Evolutionary conservation across 148 eudicot species (phyloP).

Genomic region (Bassia scoparia): DNA sequence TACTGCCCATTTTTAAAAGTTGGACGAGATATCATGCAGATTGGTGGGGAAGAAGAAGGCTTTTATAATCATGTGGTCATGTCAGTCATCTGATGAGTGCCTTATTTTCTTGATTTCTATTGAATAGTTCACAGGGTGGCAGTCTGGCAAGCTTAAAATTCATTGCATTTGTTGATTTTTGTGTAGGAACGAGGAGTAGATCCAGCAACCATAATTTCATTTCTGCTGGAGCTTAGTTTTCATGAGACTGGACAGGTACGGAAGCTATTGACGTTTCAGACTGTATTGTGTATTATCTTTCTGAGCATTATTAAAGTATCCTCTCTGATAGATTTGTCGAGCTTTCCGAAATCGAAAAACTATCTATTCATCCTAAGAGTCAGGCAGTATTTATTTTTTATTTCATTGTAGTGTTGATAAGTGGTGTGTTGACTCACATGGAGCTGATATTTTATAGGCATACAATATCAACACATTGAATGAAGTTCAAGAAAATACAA

Average conservation of each 20-base stretch:
- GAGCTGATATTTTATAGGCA: conserved; percentile 42
- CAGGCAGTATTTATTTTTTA: neutral
- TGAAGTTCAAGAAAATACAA: conserved; percentile 53
- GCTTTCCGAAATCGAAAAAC: neutral
- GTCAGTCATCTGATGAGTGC: neutral
- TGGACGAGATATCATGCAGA: neutral
- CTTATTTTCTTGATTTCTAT: conserved; percentile 1
- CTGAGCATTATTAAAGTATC: neutral
- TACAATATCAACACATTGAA: conserved; percentile 74
- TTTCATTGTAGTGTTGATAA: neutral
- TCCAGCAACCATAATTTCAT: conserved; percentile 80
- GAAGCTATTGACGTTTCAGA: neutral
- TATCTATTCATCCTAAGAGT: neutral
- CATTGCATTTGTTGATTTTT: conserved; percentile 26
- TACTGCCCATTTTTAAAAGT: neutral
- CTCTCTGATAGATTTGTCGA: neutral
- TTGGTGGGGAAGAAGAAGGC: neutral
- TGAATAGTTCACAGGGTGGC: neutral
- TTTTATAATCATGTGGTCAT: neutral
- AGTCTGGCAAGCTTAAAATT: conserved; percentile 10
- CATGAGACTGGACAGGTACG: conserved; percentile 92
- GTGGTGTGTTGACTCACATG: neutral
- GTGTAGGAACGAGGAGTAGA: conserved; percentile 82
- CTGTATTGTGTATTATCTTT: neutral
- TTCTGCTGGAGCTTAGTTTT: conserved; percentile 93